These are phyloP conservation scores for Diaporthe capsici DNA, from an alignment of 2,329 filamentous ascomycete species.

Conservation along the genomic window DNA sequence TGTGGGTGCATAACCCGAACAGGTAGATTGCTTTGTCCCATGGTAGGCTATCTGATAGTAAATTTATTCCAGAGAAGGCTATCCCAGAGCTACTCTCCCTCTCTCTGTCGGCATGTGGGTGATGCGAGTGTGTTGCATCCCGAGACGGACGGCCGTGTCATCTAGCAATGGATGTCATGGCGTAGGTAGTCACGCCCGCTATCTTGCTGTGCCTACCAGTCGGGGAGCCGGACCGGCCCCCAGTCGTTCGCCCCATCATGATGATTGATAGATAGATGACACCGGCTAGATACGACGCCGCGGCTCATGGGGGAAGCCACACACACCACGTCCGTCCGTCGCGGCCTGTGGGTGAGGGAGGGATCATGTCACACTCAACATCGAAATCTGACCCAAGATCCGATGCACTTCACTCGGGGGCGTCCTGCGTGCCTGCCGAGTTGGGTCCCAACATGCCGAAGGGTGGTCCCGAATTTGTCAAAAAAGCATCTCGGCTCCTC, in stretches of 20 bases:
- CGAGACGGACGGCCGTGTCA: constrained; percentile 5
- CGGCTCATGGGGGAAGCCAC: neutral
- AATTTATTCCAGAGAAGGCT: neutral
- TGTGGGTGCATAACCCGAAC: constrained; percentile 9
- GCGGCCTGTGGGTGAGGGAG: neutral
- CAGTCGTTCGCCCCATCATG: constrained; percentile 1
- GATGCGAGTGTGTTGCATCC: constrained; percentile 11
- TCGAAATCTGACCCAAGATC: constrained; percentile 17
- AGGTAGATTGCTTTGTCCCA: neutral
- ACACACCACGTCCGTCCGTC: neutral
- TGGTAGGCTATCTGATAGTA: neutral
- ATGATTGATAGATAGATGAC: neutral
- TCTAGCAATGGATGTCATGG: neutral
- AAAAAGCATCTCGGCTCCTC: constrained; percentile 1
- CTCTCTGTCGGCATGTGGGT: constrained; percentile 4
- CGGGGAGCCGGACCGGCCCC: constrained; percentile 16
- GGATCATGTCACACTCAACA: neutral
- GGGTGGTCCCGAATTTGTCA: neutral
- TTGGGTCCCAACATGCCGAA: neutral
- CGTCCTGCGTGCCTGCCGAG: neutral
- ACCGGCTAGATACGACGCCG: neutral
- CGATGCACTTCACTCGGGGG: neutral
- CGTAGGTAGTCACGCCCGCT: neutral
- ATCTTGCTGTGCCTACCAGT: neutral
- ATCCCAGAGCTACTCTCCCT: neutral